These are phyloP conservation scores for Nicotiana attenuata DNA, from an alignment of 257 asterid species.

Conservation along the genomic window DNA sequence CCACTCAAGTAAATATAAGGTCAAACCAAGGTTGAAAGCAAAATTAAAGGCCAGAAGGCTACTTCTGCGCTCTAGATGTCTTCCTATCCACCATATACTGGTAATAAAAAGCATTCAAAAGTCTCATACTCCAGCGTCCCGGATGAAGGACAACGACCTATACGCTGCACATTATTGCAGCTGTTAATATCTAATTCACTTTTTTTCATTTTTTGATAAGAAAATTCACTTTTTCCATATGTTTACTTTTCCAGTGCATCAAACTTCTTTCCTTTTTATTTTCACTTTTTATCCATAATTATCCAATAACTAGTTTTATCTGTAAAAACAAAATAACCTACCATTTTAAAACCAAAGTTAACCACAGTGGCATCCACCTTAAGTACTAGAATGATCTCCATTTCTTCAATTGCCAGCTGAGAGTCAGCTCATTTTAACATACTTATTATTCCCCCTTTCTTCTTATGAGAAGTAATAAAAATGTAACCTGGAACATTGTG, in stretches of 20 bases:
- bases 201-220: not conserved
- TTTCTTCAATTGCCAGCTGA: conserved; percentile 5
- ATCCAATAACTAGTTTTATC: not conserved
- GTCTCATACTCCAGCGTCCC: not conserved
- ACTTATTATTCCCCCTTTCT: not conserved
- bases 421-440: not conserved
- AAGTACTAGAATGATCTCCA: not conserved
- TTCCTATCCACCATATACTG: not conserved
- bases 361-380: not conserved
- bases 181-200: not conserved
- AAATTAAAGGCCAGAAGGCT: not conserved
- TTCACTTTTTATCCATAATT: not conserved
- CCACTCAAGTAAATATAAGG: not conserved
- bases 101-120: not conserved
- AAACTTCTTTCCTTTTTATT: not conserved
- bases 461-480: not conserved
- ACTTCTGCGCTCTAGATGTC: not conserved
- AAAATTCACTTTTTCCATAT: not conserved
- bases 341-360: not conserved
- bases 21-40: not conserved
- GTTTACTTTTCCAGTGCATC: not conserved
- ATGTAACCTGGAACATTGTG: not conserved
- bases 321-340: not conserved
- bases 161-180: not conserved
- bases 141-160: not conserved